Base-by-base conservation (phyloP, 495 filamentous ascomycete species). In the Alectoria sarmentosa region DNA sequence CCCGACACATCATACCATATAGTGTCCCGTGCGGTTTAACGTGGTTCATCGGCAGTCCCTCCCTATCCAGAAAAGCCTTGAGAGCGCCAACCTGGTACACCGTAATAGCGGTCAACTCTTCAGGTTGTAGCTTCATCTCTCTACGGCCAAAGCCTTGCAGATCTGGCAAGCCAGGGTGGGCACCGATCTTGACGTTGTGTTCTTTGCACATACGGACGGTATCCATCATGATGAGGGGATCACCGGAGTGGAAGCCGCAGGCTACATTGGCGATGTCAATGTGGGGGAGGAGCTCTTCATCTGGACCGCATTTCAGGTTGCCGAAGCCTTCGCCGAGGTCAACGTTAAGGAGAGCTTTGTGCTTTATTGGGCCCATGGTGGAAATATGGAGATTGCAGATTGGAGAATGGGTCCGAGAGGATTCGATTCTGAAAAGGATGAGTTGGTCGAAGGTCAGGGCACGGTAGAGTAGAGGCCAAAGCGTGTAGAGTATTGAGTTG, bases 191-290 rank as follows among this genome's bases (percentile, higher is more conserved):
- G 42, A 87, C 76, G 60, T 74, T 73, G 66, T 84, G 80, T 48
- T 76, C 65, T 71, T 85, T 87, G 69, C 83, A 84, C 26, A 75
- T 69, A 7, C 75, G 74, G 21, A 87, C 82, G 6, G 83, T 86
- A 58, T 82, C 73, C 48, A 76, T 70, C 84, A 88, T 88, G 60
- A 84, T 82, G 1, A 83, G 66, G 4, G 85, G 84, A 65, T 86
- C 83, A 28, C 83, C 75, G 55, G 78, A 80, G 65, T 85, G 84
- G 68, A 86, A 85, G 8, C 83, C 84, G 67, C 84, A 87, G 5
- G 84, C 84, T 14, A 86, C 68, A 66, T 88, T 87, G n/a, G 84
- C 85, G 64, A 81, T 77, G 64, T 86, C 83, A 65, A 86, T 81
- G 58, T 81, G 66, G 30, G 79, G 80, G 38, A 87, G 79, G 21